Evolutionary conservation across 2,329 filamentous ascomycete genomes (phyloP).

Genomic region (Fusarium torreyae): DNA sequence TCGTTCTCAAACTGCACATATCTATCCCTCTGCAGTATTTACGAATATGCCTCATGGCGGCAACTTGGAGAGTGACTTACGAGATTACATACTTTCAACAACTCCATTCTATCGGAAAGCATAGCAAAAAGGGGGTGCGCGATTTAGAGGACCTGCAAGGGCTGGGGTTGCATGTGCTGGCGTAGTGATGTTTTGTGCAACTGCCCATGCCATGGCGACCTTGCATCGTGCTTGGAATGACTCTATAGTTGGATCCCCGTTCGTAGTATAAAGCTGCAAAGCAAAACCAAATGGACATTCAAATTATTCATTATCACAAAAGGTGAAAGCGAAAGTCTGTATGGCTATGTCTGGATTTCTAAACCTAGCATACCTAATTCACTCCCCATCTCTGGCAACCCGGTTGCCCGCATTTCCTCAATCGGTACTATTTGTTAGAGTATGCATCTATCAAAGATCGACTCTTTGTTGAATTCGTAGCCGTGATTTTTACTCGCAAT

Average conservation of each 20-base stretch:
- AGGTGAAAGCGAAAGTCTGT: conserved; percentile 5
- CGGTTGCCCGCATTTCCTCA: conserved; percentile 10
- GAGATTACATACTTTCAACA: background rate
- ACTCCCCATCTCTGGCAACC: conserved; percentile 2
- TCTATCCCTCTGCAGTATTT: background rate
- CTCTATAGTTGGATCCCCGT: too few relatives aligned
- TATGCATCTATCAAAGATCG: conserved; percentile 22
- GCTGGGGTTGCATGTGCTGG: background rate
- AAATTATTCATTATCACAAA: conserved; percentile 2
- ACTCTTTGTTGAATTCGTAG: conserved; percentile 23
- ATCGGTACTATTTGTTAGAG: conserved; percentile 9
- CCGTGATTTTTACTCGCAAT: conserved; percentile 7
- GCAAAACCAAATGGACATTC: background rate
- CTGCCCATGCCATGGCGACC: too few relatives aligned
- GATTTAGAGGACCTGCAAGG: background rate
- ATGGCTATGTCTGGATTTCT: conserved; percentile 19
- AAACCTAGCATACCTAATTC: conserved; percentile 23
- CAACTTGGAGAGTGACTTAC: background rate
- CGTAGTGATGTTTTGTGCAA: background rate
- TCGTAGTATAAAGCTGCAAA: background rate
- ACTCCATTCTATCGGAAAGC: too few relatives aligned
- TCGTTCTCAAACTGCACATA: too few relatives aligned
- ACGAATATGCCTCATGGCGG: too few relatives aligned
- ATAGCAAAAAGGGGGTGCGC: too few relatives aligned
- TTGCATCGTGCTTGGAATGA: background rate